Evolutionary conservation across 345 rosid genomes (phyloP).

Genomic region (Diplotaxis tenuifolia): DNA sequence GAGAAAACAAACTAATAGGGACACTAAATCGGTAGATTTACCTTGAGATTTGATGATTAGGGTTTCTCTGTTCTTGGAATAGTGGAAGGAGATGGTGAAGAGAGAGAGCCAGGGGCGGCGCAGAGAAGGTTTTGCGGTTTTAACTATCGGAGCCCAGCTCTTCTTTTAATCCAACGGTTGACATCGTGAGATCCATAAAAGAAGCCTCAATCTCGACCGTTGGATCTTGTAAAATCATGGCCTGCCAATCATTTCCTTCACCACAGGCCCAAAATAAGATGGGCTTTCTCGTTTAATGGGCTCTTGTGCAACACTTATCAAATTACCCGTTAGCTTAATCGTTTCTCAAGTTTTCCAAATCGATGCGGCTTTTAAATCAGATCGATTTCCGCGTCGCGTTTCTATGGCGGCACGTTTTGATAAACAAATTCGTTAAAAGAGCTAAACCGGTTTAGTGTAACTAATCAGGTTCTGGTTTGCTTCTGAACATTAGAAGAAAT

Average conservation of each 20-base stretch:
- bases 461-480: slow-evolving; percentile 2
- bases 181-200: neutral
- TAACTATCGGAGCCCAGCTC: slow-evolving; percentile 11
- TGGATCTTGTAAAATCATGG: neutral
- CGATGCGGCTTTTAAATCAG: no score
- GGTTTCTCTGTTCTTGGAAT: slow-evolving; percentile 20
- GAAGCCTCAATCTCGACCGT: neutral
- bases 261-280: neutral
- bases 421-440: neutral
- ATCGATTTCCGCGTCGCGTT: no score
- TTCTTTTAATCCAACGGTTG: slow-evolving; percentile 17
- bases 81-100: slow-evolving; percentile 24
- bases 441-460: neutral
- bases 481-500: neutral
- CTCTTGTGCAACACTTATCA: neutral
- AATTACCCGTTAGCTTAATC: no score
- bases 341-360: no score
- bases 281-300: neutral
- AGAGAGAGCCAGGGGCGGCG: slow-evolving; percentile 34
- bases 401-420: no score
- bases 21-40: neutral
- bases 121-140: slow-evolving; percentile 26
- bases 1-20: no score
- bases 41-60: slow-evolving; percentile 29
- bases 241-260: neutral